phyloP scores from a whole-genome alignment of 2,329 filamentous ascomycete genomes.

The Cytospora chrysosperma region DNA sequence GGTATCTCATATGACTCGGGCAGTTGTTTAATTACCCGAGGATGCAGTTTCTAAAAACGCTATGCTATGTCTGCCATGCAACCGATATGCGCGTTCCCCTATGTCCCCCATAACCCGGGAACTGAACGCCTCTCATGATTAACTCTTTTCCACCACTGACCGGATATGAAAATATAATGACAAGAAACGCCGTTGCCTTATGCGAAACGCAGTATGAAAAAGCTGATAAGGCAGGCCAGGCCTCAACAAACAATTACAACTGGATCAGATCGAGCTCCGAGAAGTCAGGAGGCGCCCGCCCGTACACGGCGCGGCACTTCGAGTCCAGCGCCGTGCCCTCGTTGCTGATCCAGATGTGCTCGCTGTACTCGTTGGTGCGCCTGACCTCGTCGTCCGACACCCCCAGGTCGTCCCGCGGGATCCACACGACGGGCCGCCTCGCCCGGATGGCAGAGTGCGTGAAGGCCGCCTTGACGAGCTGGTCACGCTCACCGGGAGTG shows the following conservation, averaged over 20 bases:
- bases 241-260: conserved; percentile 46
- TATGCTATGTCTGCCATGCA: neutral
- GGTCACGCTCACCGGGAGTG: conserved; percentile 83
- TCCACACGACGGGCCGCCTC: conserved; percentile 85
- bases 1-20: neutral
- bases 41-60: neutral
- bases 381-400: conserved; percentile 89
- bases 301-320: conserved; percentile 79
- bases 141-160: neutral
- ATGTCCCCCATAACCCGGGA: neutral
- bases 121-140: neutral
- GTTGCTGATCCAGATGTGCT: conserved; percentile 89
- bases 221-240: neutral
- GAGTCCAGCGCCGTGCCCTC: conserved; percentile 85
- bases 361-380: conserved; percentile 72
- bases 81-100: neutral
- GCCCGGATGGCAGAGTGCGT: conserved; percentile 85
- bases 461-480: conserved; percentile 83
- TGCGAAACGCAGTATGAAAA: conserved; percentile 1
- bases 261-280: conserved; percentile 85
- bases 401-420: conserved; percentile 85
- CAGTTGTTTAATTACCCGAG: neutral
- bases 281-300: conserved; percentile 83
- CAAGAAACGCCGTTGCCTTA: conserved; percentile 6
- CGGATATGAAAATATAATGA: neutral